Evolutionary conservation across 768 basidiomycete genomes (phyloP), one percentile per base, ranked within the genome.

Genomic region (Russula vinacea): DNA sequence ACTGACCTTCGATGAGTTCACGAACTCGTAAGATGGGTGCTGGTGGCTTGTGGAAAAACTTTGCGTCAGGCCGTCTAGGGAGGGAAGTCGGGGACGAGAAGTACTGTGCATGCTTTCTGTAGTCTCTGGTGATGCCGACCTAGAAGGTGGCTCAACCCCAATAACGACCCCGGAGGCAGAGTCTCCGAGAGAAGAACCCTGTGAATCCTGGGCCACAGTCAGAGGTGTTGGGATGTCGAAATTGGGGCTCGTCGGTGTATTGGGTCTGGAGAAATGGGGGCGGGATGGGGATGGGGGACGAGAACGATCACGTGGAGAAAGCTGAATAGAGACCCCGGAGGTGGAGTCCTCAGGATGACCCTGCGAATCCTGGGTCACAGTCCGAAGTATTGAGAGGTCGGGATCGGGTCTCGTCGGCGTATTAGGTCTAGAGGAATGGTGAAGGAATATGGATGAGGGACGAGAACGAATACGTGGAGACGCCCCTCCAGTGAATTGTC

Each of bases 401-500:
- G 9, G 29, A 7, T 8, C 17, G 16, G 4, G 11, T 37, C 22
- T 17, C 22, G 1, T 24, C 5, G 47, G 17, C 40, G 53, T 11
- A 44, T 8, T 24, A n/a, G 40, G 11, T n/a, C 32, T 44, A 22
- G 37, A 24, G 5, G 13, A 13, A 29, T 7, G 24, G 10, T 11
- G n/a, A 60, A 11, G 58, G 13, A 29, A 29, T 35, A 4, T 37
- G 7, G 42, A 49, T 17, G 19, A 52, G 2, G 33, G n/a, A 9
- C 26, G 64, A 17, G 64, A n/a, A 40, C 39, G 58, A 33, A 10
- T 35, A 26, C 19, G 63, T 17, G 42, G n/a, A 2, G 53, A 19
- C 5, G 39, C 47, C 9, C 64, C n/a, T n/a, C n/a, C 32, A 37
- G 32, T 26, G 6, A 60, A 61, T 5, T 51, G 47, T 9, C 40